Percentiles rank a stretch among this genome's conserved stretches.
Evolutionary conservation across 345 rosid genomes (phyloP).

Genomic region (Citropsis articulata): DNA sequence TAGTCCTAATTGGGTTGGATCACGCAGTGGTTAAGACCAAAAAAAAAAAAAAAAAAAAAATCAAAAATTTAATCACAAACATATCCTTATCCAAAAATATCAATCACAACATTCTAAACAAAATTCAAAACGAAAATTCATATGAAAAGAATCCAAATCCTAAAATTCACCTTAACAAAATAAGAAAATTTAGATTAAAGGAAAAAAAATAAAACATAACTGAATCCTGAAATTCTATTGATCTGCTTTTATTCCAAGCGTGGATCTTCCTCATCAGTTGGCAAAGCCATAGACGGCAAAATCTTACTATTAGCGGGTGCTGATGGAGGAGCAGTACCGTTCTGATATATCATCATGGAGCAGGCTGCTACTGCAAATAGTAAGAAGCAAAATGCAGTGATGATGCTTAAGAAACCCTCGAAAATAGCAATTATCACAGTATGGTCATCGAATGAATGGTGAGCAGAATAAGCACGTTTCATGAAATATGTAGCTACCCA

Average conservation of each 20-base stretch:
- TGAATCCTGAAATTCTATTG: not conserved
- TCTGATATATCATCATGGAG: not conserved
- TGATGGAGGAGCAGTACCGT: not conserved
- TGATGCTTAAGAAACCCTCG: no score
- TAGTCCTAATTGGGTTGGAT: no score
- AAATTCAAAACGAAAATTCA: no score
- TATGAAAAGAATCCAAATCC: not conserved
- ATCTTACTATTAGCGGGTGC: not conserved
- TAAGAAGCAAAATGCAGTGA: not conserved
- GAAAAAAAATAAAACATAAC: not conserved
- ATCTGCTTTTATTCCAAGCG: not conserved
- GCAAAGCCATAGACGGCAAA: not conserved
- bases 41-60: no score
- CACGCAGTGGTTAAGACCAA: no score
- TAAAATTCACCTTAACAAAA: not conserved
- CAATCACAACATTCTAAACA: no score
- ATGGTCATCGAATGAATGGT: not conserved
- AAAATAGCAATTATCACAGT: not conserved
- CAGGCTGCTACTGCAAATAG: not conserved
- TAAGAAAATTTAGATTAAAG: not conserved
- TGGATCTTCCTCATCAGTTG: not conserved
- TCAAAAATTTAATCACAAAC: no score
- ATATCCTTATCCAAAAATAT: no score
- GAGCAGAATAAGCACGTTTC: not conserved
- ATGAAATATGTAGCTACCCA: no score